These are phyloP conservation scores for Coemansia javaensis DNA, from an alignment of 192 early-diverging fungal species.

Conservation along the genomic window DNA sequence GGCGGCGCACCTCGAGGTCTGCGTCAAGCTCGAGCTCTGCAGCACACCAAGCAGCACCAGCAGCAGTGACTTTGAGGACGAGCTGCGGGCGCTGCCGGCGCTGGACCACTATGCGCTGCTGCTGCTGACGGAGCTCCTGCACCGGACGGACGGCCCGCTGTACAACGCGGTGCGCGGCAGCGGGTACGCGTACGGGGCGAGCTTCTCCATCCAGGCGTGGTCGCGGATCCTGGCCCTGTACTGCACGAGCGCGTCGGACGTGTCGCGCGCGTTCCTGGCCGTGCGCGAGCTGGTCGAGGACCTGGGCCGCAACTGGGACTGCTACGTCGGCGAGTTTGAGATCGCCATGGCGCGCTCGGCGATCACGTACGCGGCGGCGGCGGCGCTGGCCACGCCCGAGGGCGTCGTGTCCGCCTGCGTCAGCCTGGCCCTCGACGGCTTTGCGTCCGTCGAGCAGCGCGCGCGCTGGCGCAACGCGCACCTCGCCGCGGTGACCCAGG, in stretches of 20 bases:
- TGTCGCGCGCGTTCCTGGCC: conserved; percentile 18
- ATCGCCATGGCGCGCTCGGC: conserved; percentile 34
- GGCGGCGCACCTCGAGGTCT: conserved; percentile 41
- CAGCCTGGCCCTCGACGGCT: conserved; percentile 18
- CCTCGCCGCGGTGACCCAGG: conserved; percentile 11
- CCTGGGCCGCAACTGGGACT: conserved; percentile 19
- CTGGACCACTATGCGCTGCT: conserved; percentile 54
- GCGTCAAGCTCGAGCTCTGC: conserved; percentile 41
- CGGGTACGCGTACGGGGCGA: conserved; percentile 71
- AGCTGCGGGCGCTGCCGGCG: conserved; percentile 37
- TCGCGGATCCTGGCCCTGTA: conserved; percentile 48
- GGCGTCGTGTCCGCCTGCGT: conserved; percentile 12
- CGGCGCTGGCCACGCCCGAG: conserved; percentile 10
- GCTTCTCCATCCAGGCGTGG: conserved; percentile 56
- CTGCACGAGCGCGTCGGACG: conserved; percentile 25
- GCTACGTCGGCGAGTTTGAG: conserved; percentile 39
- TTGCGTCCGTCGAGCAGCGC: conserved; percentile 5
- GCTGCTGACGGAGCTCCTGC: conserved; percentile 65
- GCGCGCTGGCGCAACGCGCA: conserved; percentile 28
- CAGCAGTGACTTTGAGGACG: conserved; percentile 31
- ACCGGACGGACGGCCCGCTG: conserved; percentile 69
- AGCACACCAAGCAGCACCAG: conserved; percentile 6
- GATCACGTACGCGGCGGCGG: conserved; percentile 7
- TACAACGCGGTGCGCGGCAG: conserved; percentile 70
- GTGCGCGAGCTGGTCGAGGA: conserved; percentile 16